These are phyloP conservation scores for Ustulina deusta DNA, from an alignment of 2,329 filamentous ascomycete species.

Conservation along the genomic window DNA sequence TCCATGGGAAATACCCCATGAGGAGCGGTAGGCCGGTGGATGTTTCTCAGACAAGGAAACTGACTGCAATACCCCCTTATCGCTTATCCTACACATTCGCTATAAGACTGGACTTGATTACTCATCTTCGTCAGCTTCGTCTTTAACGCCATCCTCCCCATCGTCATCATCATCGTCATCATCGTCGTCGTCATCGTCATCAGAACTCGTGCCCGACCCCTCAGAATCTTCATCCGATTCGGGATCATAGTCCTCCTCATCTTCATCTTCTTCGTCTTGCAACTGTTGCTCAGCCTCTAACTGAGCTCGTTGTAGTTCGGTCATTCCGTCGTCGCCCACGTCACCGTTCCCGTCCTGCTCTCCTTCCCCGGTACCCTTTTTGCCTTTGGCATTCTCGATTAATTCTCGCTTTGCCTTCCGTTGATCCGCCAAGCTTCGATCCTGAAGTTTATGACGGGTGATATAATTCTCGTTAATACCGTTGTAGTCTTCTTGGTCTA, in stretches of 20 bases:
- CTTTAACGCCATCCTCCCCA: conserved; percentile 54
- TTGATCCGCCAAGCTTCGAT: conserved; percentile 76
- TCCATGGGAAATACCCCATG: neutral
- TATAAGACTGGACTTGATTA: neutral
- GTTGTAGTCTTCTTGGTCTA: conserved; percentile 75
- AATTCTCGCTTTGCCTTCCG: conserved; percentile 73
- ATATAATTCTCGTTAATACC: conserved; percentile 74
- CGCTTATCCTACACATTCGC: conserved; percentile 25
- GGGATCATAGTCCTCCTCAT: conserved; percentile 75
- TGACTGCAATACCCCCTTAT: neutral
- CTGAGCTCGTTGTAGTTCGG: conserved; percentile 64
- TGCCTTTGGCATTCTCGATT: conserved; percentile 67
- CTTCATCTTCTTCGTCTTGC: conserved; percentile 72
- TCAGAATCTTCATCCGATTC: conserved; percentile 71
- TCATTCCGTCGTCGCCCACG: conserved; percentile 60
- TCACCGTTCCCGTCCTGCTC: conserved; percentile 58
- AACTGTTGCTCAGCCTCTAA: conserved; percentile 64
- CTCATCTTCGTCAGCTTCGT: conserved; percentile 28
- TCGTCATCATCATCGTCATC: conserved; percentile 59
- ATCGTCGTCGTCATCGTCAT: conserved; percentile 66
- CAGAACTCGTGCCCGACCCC: conserved; percentile 64
- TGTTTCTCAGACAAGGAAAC: conserved; percentile 1
- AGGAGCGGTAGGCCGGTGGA: neutral
- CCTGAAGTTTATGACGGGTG: conserved; percentile 70
- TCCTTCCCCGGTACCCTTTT: conserved; percentile 56